Evolutionary conservation across 495 filamentous ascomycete genomes (phyloP).

Genomic region (Podospora conica): DNA sequence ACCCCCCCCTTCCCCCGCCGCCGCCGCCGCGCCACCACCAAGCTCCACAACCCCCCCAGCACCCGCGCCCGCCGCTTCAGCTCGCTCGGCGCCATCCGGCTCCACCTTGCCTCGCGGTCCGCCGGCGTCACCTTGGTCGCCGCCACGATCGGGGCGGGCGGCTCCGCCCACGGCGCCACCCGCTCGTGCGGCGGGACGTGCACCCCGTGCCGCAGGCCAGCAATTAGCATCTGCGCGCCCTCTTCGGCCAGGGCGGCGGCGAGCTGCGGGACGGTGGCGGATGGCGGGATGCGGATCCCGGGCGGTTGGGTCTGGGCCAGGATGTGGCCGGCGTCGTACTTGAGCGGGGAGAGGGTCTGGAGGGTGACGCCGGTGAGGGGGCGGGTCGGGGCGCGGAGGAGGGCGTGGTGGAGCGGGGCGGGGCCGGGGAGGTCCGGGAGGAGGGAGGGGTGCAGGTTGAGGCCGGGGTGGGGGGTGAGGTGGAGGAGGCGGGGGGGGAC

Average conservation of each 20-base stretch:
- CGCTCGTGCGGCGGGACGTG: conserved; percentile 59
- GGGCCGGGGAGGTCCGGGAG: conserved; percentile 62
- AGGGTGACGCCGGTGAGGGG: conserved; percentile 63
- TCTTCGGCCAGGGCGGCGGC: conserved; percentile 38
- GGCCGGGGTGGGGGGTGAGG: conserved; percentile 67
- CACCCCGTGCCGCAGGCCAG: conserved; percentile 49
- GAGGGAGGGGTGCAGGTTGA: conserved; percentile 93
- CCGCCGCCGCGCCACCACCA: background rate
- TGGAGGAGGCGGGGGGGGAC: conserved; percentile 71
- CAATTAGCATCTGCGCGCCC: conserved; percentile 57
- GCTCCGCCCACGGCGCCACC: background rate
- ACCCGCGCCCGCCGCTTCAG: background rate
- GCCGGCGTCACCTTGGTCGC: background rate
- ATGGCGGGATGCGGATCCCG: conserved; percentile 21
- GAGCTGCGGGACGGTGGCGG: conserved; percentile 17
- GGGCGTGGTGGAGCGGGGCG: conserved; percentile 72
- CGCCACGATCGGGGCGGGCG: background rate
- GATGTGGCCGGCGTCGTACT: conserved; percentile 73
- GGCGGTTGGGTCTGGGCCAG: conserved; percentile 52
- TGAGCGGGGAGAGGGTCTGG: conserved; percentile 69
- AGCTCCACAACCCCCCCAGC: background rate
- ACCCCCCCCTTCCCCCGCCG: background rate
- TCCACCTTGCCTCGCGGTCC: background rate
- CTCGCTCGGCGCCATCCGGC: background rate
- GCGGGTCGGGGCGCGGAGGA: conserved; percentile 47